These are phyloP conservation scores for Acrodontium crateriforme DNA, from an alignment of 2,329 filamentous ascomycete genomes.

Conservation along the genomic window DNA sequence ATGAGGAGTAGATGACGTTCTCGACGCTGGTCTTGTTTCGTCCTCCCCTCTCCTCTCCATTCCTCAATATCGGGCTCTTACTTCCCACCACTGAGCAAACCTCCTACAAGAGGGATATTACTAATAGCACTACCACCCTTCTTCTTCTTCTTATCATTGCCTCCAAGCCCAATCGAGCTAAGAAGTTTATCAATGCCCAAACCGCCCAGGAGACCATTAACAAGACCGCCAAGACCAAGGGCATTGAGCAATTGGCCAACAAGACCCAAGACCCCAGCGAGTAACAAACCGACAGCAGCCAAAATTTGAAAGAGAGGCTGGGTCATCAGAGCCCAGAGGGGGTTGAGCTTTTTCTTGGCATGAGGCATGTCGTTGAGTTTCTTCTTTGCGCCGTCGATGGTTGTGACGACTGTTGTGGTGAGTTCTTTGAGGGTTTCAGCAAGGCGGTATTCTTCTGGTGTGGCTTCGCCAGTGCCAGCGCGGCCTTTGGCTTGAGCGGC, in stretches of 20 bases:
- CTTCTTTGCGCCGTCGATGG: constrained; percentile 77
- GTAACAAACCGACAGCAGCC: constrained; percentile 69
- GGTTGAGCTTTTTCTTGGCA: constrained; percentile 88
- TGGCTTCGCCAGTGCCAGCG: constrained; percentile 58
- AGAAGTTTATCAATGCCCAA: constrained; percentile 65
- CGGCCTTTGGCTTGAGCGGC: constrained; percentile 74
- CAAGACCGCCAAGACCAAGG: constrained; percentile 66
- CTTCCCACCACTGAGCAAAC: constrained; percentile 32
- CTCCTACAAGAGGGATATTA: constrained; percentile 33
- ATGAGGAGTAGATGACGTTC: no score
- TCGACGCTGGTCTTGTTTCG: no score
- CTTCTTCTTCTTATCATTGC: constrained; percentile 33
- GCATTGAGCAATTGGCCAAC: constrained; percentile 70
- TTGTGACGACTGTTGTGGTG: constrained; percentile 64
- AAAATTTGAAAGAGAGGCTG: constrained; percentile 90
- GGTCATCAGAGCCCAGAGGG: constrained; percentile 67
- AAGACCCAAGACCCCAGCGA: constrained; percentile 71
- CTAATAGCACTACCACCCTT: constrained; percentile 18
- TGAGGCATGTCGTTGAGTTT: constrained; percentile 85
- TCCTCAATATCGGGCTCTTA: no score
- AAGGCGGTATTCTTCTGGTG: constrained; percentile 70
- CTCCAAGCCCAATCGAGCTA: constrained; percentile 53
- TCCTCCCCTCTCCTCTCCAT: no score
- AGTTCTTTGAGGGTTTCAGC: constrained; percentile 79
- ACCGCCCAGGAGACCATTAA: constrained; percentile 66